phyloP scores from a whole-genome alignment of 73 alveolate genomes.

The Uronychia binucleata region DNA sequence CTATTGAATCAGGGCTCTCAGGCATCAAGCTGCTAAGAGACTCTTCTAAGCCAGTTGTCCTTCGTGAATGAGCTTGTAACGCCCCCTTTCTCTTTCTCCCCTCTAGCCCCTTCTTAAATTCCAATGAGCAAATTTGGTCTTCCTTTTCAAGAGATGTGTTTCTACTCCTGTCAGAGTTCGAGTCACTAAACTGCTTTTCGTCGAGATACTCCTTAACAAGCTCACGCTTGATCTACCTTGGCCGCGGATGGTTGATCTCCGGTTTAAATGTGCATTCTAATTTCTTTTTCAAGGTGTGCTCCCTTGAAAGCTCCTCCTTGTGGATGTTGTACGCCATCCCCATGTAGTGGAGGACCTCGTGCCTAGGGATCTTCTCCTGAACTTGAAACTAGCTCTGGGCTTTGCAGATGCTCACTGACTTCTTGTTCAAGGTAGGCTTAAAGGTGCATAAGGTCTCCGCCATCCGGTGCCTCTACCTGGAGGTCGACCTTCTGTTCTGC shows the following conservation, averaged over 20 bases:
- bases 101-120: too few species aligned
- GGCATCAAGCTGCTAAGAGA: too few species aligned
- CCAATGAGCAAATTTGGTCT: too few species aligned
- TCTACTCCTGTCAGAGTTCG: too few species aligned
- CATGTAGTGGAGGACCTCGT: background rate
- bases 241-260: background rate
- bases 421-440: background rate
- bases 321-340: background rate
- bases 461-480: too few species aligned
- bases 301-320: background rate
- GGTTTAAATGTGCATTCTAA: background rate
- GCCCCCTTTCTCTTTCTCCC: background rate
- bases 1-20: too few species aligned
- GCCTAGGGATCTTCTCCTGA: background rate
- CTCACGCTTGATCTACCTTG: background rate
- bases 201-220: background rate
- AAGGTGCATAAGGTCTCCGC: too few species aligned
- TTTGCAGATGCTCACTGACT: background rate
- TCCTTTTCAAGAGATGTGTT: too few species aligned
- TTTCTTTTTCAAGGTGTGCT: too few species aligned
- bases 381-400: background rate
- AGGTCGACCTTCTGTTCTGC: too few species aligned
- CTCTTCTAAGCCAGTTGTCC: too few species aligned
- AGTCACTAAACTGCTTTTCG: background rate
- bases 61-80: too few species aligned